Base-by-base conservation (phyloP, 108 stramenopile species). In the Skeletonema grethae region DNA sequence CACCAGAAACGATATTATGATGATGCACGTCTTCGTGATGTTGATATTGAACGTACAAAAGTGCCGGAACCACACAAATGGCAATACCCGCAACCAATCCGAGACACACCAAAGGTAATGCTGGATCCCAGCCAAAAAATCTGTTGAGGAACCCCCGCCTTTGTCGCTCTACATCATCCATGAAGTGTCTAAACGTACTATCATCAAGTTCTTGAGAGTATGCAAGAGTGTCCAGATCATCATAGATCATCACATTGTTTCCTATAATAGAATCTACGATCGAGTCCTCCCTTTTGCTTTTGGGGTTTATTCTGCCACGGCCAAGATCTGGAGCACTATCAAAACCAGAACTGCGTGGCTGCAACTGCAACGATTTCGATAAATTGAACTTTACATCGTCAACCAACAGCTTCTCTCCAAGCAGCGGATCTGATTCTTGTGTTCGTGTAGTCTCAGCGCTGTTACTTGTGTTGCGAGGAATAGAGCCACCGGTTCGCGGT, bases 41-140 rank as follows among this genome's bases (percentile, higher is more conserved):
- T 11, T 64, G 56, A 41, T 65, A 64, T 10, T 77, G 63, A 11
- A 77, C 57, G 36, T 72, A 79, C 1, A 43, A 61, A 61, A 79
- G 39, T 9, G 62, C 71, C 7, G 71, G 61, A 29, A 72, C 36
- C 22, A 43, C 57, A 56, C 78, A 79, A 22, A 79, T 34, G 9
- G 57, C 71, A 30, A 79, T 67, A 24, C 78, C 78, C 30, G 72
- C 71, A 4, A 50, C 70, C 39, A 79, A 43, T 8, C 78, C 78
- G 29, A 79, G 45, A 29, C 78, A 72, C 13, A 79, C 60, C 24
- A 79, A 48, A 1, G 50, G 15, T 20, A 53, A 8, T 53, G 22
- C 50, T 53, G 50, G 50, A 53, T 53, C 50, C 22, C 22, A 53
- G 50, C 50, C 50, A 53, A 22, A 15, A 5, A 53, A 20, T 53